Conservation (phyloP, 495 filamentous ascomycete genomes). For the Aspergillus avenaceus region DNA sequence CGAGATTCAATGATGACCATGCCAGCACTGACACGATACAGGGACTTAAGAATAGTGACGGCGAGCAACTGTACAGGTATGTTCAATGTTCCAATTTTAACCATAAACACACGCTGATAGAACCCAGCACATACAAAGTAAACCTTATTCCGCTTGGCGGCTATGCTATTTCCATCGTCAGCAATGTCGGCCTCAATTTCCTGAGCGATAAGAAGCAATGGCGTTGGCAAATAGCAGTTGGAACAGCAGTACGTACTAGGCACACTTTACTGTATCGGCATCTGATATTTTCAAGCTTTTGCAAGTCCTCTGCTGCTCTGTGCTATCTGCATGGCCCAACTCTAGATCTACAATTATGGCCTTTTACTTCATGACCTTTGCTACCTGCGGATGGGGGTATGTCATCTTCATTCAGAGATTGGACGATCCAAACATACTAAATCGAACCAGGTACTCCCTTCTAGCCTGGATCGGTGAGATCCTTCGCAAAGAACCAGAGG, state of each 20-base stretch:
- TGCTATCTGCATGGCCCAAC: constrained; percentile 14
- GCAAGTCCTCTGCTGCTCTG: constrained; percentile 5
- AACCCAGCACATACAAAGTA: constrained; percentile 14
- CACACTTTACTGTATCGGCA: not conserved
- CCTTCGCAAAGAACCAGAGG: constrained; percentile 13
- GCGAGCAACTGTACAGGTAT: constrained; percentile 5
- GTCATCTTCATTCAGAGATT: not conserved
- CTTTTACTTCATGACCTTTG: constrained; percentile 18
- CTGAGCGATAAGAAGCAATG: constrained; percentile 18
- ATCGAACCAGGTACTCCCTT: constrained; percentile 6
- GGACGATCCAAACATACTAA: not conserved
- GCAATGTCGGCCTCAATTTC: constrained; percentile 11
- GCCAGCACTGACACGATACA: not conserved
- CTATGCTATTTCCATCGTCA: constrained; percentile 38
- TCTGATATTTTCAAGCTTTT: not conserved
- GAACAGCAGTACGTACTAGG: constrained; percentile 1
- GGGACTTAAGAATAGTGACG: constrained; percentile 3
- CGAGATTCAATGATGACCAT: not conserved
- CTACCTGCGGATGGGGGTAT: constrained; percentile 14
- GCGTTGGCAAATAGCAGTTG: constrained; percentile 11
- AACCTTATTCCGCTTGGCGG: constrained; percentile 45
- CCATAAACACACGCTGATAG: too few species aligned
- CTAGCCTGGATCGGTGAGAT: constrained; percentile 17
- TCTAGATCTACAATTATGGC: constrained; percentile 9
- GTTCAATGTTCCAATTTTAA: not conserved